A percentile compares a stretch with the other conserved stretches of the same genome.
Evolutionary conservation across 441 rosid genomes (phyloP).

Genomic region (Corymbia calophylla): DNA sequence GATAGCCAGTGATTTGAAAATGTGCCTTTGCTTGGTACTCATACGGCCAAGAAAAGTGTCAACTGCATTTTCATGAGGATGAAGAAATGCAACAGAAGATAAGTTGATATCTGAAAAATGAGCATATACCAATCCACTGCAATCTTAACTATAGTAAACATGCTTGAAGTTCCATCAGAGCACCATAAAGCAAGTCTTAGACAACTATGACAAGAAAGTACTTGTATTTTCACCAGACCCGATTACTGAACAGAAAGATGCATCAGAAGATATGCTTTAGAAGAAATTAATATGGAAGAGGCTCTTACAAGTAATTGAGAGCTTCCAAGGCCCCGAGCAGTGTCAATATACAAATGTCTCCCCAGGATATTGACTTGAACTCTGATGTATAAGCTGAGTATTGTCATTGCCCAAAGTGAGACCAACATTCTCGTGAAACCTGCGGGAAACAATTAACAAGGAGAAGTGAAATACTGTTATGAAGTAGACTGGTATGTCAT

Average conservation of each 20-base stretch:
- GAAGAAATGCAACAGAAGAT: not conserved
- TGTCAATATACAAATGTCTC: conserved; percentile 85
- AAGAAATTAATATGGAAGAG: not conserved
- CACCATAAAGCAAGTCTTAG: not conserved
- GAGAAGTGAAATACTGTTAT: not conserved
- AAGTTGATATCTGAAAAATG: not conserved
- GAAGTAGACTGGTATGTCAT: not conserved
- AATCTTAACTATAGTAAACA: not conserved
- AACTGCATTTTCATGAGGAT: not conserved
- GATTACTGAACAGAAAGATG: not conserved
- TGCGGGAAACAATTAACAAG: conserved; percentile 1
- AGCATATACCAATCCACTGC: not conserved
- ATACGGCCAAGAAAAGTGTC: not conserved
- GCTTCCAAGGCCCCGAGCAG: conserved; percentile 67
- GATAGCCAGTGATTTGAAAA: not conserved
- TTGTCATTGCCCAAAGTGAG: conserved; percentile 76
- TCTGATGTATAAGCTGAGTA: conserved; percentile 80
- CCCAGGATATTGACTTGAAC: conserved; percentile 96
- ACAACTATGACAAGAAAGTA: not conserved
- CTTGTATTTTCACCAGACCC: not conserved
- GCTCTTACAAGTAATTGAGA: conserved; percentile 53
- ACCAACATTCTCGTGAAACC: conserved; percentile 86
- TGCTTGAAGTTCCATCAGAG: not conserved
- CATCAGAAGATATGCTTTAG: not conserved
- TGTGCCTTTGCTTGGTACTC: not conserved